Conservation (phyloP, 306 rosid species). For the Pyrus communis region DNA sequence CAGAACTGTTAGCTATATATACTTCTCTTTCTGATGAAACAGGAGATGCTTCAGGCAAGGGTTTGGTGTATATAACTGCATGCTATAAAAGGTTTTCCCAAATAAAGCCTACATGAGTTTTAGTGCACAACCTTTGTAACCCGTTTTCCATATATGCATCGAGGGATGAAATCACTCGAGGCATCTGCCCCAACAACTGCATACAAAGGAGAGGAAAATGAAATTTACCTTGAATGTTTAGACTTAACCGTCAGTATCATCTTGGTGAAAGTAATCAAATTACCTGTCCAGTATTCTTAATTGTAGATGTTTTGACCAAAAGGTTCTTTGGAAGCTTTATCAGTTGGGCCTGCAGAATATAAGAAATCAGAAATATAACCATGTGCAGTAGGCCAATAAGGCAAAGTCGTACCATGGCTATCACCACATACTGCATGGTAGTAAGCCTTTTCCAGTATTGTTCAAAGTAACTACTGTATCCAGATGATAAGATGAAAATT, state of each 20-base stretch:
- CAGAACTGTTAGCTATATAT: background rate
- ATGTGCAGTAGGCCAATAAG: background rate
- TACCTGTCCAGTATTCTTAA: slow-evolving; percentile 81
- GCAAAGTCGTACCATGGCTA: background rate
- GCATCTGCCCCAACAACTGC: slow-evolving; percentile 82
- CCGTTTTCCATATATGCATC: slow-evolving; percentile 85
- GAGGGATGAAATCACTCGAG: slow-evolving; percentile 65
- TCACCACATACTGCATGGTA: background rate
- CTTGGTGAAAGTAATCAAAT: background rate
- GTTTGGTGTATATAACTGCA: background rate
- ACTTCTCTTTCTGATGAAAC: background rate
- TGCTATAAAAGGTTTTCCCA: background rate
- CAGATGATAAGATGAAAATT: background rate
- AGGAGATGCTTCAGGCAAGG: background rate
- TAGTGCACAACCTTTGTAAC: slow-evolving; percentile 50
- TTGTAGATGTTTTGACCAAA: slow-evolving; percentile 51
- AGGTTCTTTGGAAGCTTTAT: slow-evolving; percentile 75
- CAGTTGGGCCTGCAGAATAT: slow-evolving; percentile 52
- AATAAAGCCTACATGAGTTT: background rate
- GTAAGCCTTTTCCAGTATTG: too few species aligned
- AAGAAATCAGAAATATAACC: background rate
- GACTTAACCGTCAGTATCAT: background rate
- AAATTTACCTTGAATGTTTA: background rate
- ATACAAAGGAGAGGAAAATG: slow-evolving; percentile 16
- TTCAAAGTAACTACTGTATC: too few species aligned